Base-by-base conservation (phyloP, 2,329 filamentous ascomycete species). In the Ascochyta fabae region DNA sequence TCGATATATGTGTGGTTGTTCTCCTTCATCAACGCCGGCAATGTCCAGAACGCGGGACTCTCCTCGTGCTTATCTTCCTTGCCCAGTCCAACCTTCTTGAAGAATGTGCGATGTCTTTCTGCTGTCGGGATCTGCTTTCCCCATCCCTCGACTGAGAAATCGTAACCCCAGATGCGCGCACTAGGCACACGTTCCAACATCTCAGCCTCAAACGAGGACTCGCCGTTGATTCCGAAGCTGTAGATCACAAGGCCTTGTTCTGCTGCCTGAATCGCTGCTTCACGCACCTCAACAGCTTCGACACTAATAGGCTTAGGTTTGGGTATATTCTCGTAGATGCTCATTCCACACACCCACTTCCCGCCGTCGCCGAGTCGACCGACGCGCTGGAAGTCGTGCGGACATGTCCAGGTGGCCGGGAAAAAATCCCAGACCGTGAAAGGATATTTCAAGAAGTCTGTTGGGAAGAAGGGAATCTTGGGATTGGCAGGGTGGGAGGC, bases 341-440 rank as follows among this genome's bases (percentile, higher is more conserved):
- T 71, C 69, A 73, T 71, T 12, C 70, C 70, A 46, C 70, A 73
- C 16, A 73, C 69, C 70, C 70, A 73, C 59, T 73, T 73, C 13
- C 70, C 70, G 27, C 70, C 70, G 43, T 73, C 70, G 4, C 70
- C 70, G 6, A 73, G 61, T 8, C 69, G 59, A 3, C 70, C 70
- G 0, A 73, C 65, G 31, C 70, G 66, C 51, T 73, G 70, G 31
- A 73, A 59, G 52, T 73, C 70, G 35, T 71, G 70, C 10, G 70
- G 70, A 35, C 70, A 73, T 36, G 68, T 71, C 66, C 67, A 73
- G 4, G 68, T 69, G 7, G 70, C 60, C 1, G 70, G 69, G 39
- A 71, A 73, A 58, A 70, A 73, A 51, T 73, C 70, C 70, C 70
- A 73, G 35, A 73, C 60, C 0, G 69, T 72, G 59, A 61, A 72